Evolutionary conservation across 2,329 filamentous ascomycete genomes (phyloP).

Genomic region (Epichloe glyceriae): DNA sequence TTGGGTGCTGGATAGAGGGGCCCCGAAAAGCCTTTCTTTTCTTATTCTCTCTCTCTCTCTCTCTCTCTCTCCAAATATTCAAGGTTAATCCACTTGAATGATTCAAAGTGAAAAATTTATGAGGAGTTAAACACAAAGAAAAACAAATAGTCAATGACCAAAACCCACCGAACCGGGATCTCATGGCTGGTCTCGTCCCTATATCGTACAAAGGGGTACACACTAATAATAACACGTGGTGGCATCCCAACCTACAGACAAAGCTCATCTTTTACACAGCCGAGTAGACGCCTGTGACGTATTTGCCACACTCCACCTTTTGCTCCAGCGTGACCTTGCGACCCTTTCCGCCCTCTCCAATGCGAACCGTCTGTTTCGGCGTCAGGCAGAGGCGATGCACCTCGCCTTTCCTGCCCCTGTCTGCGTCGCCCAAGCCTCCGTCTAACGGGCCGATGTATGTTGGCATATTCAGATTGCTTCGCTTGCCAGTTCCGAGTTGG

Average conservation of each 20-base stretch:
- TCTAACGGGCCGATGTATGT: conserved; percentile 71
- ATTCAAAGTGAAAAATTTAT: too few relatives aligned
- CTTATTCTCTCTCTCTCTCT: neutral
- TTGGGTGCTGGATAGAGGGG: neutral
- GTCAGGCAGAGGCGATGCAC: conserved; percentile 70
- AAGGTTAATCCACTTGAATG: too few relatives aligned
- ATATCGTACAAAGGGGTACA: neutral
- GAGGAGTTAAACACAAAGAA: too few relatives aligned
- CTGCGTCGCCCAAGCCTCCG: conserved; percentile 41
- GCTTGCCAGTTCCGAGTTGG: conserved; percentile 82
- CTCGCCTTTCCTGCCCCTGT: conserved; percentile 46
- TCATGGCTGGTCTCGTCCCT: neutral
- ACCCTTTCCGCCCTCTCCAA: conserved; percentile 47
- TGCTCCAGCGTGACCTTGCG: conserved; percentile 69
- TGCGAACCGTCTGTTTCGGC: conserved; percentile 55
- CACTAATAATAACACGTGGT: neutral
- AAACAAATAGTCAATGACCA: too few relatives aligned
- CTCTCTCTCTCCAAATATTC: too few relatives aligned
- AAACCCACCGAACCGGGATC: too few relatives aligned
- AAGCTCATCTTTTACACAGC: conserved; percentile 25
- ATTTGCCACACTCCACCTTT: conserved; percentile 73
- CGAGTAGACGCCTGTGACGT: conserved; percentile 75
- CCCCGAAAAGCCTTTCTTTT: neutral
- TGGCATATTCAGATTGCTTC: conserved; percentile 66
- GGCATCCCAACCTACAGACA: neutral